Evolutionary conservation across 148 eudicot species (phyloP).

Genomic region (Tetragonia tetragonoides): DNA sequence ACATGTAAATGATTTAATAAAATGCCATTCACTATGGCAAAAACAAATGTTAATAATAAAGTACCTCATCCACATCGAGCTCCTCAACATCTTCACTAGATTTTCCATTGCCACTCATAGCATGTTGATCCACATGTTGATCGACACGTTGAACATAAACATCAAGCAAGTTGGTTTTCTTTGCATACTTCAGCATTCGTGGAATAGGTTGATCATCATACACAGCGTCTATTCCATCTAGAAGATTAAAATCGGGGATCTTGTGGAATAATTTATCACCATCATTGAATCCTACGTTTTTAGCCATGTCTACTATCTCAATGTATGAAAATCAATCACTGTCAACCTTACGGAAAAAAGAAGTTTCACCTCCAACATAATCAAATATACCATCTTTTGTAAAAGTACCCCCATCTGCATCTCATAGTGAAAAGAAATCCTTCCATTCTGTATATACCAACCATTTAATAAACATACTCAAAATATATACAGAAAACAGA

Average conservation of each 20-base stretch:
- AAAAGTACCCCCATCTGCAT: not conserved
- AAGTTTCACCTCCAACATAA: not conserved
- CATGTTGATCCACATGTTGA: not conserved
- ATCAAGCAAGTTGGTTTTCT: not conserved
- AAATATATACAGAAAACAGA: not conserved
- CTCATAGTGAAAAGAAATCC: not conserved
- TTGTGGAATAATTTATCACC: not conserved
- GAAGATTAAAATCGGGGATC: not conserved
- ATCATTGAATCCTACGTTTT: not conserved
- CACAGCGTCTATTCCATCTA: not conserved
- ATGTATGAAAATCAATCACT: not conserved
- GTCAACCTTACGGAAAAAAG: not conserved
- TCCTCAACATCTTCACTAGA: not conserved
- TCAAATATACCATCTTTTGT: not conserved
- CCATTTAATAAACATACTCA: not conserved
- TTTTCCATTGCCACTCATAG: not conserved
- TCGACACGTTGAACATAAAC: not conserved
- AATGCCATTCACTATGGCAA: too few species aligned
- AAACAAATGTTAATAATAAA: not conserved
- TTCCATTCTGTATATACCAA: not conserved
- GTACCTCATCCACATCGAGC: not conserved
- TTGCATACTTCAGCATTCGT: not conserved
- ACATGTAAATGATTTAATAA: too few species aligned
- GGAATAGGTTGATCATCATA: not conserved
- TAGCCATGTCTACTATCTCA: not conserved